Base-by-base conservation (phyloP, 2,329 filamentous ascomycete genomes). In the Colletotrichum destructivum region DNA sequence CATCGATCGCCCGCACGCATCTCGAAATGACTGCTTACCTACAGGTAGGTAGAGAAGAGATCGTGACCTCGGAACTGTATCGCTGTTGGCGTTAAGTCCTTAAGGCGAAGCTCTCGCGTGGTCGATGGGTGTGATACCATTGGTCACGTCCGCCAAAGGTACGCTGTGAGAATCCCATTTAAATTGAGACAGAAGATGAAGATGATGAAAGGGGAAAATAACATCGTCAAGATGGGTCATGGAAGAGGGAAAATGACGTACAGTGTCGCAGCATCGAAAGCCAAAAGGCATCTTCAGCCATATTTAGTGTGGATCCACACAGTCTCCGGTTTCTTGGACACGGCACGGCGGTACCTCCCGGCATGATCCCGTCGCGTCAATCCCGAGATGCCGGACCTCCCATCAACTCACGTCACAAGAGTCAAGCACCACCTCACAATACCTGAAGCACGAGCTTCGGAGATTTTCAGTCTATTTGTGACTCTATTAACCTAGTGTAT, bases 401-500 rank as follows among this genome's bases (percentile, higher is more conserved):
- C 49, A 21, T 62, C 64, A 68, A 18, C 47, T 31, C 38, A 16
- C 52, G 69, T 71, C 52, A 62, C 57, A 67, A 51, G 9, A 11
- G 31, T 35, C 31, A 35, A 2, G 31, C 31, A 35, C 11, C 35
- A 40, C 21, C 31, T 60, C 55, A n/a, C 6, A 31, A 65, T 46
- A 18, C 31, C 8, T 35, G 31, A 21, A 59, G 49, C 63, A 52
- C 42, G 61, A 57, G 35, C 56, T 57, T 70, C 42, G 49, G 56
- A 61, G 46, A 42, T n/a, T 62, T 51, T 62, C 26, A 15, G 47
- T 40, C 21, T 16, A 38, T 52, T 68, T 54, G 38, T 40, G 57
- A 21, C 51, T 54, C 69, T 16, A 63, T 62, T n/a, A 63, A 35
- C 42, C 46, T 59, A 68, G 38, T 42, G 69, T 71, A 31, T 63